These are phyloP conservation scores for Cardamine resedifolia DNA, from an alignment of 345 rosid genomes.

Conservation along the genomic window DNA sequence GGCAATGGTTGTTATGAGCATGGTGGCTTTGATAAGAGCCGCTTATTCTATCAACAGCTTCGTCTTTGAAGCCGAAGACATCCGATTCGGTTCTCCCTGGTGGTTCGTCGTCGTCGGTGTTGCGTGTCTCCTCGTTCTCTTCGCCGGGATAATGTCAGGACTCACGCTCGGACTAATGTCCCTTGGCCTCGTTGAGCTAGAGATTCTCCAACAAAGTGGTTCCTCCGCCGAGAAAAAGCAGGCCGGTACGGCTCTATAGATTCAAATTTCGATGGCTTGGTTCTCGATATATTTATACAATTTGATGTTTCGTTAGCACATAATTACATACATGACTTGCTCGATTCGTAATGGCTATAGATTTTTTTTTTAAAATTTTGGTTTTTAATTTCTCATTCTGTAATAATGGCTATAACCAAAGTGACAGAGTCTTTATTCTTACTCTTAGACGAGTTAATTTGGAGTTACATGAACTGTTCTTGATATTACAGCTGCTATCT, in stretches of 20 bases:
- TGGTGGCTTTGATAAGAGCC: slow-evolving; percentile 36
- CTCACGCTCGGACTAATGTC: slow-evolving; percentile 81
- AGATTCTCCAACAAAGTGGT: slow-evolving; percentile 67
- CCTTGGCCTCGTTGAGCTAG: slow-evolving; percentile 67
- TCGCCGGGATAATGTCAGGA: slow-evolving; percentile 80
- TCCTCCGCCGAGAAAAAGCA: slow-evolving; percentile 59
- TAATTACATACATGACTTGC: not conserved
- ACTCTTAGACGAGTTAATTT: not conserved
- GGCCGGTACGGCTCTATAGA: slow-evolving; percentile 41
- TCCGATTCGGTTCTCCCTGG: slow-evolving; percentile 52
- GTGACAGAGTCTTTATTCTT: not conserved
- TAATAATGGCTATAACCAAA: not conserved
- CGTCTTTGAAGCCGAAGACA: slow-evolving; percentile 56
- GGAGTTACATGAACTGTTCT: not conserved
- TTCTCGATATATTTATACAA: not conserved
- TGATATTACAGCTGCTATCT: slow-evolving; percentile 52
- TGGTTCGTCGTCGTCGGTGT: slow-evolving; percentile 67
- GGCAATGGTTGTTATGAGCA: slow-evolving; percentile 41
- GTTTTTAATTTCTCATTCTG: not conserved
- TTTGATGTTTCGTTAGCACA: not conserved
- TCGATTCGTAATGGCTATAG: not conserved
- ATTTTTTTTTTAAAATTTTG: not conserved
- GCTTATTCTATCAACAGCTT: slow-evolving; percentile 37
- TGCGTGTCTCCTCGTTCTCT: slow-evolving; percentile 68
- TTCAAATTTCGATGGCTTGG: slow-evolving; percentile 1